phyloP scores from a whole-genome alignment of 305 asterid genomes.

The Rubia balearica region DNA sequence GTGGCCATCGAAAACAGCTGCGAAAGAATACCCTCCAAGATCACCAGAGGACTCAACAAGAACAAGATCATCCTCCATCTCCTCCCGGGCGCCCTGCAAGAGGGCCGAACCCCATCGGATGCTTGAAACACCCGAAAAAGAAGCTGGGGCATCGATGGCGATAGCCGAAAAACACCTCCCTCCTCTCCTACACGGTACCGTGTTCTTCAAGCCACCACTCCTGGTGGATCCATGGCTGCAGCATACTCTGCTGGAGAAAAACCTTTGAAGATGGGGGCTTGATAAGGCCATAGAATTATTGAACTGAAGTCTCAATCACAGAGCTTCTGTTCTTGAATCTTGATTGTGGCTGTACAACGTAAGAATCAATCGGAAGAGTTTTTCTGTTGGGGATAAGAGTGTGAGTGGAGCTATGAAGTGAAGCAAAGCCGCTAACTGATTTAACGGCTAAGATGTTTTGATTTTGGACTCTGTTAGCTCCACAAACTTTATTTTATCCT shows the following conservation, averaged over 20 bases:
- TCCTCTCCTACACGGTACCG: constrained; percentile 23
- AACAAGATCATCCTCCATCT: constrained; percentile 90
- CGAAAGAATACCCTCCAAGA: constrained; percentile 62
- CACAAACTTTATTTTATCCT: constrained; percentile 3
- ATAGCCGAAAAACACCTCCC: constrained; percentile 59
- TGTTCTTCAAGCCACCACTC: constrained; percentile 22
- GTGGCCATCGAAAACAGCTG: constrained; percentile 95
- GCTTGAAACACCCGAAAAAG: constrained; percentile 44
- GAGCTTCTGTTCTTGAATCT: constrained; percentile 4
- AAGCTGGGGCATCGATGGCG: constrained; percentile 64
- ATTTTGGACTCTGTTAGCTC: constrained; percentile 25
- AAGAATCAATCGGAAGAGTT: constrained; percentile 4
- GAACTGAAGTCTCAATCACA: background rate
- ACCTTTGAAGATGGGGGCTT: constrained; percentile 56
- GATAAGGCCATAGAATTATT: constrained; percentile 49
- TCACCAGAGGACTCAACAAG: constrained; percentile 52
- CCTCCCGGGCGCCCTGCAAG: constrained; percentile 78
- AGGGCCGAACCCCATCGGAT: constrained; percentile 74
- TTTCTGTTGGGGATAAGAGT: constrained; percentile 26
- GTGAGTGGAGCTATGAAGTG: constrained; percentile 10
- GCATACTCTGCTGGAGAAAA: constrained; percentile 37
- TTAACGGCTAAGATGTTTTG: constrained; percentile 42
- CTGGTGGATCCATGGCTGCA: constrained; percentile 34
- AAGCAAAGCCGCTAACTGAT: constrained; percentile 39
- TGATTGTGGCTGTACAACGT: background rate